These are phyloP conservation scores for Taxillus chinensis DNA, from an alignment of 164 flowering plant species.

Conservation along the genomic window DNA sequence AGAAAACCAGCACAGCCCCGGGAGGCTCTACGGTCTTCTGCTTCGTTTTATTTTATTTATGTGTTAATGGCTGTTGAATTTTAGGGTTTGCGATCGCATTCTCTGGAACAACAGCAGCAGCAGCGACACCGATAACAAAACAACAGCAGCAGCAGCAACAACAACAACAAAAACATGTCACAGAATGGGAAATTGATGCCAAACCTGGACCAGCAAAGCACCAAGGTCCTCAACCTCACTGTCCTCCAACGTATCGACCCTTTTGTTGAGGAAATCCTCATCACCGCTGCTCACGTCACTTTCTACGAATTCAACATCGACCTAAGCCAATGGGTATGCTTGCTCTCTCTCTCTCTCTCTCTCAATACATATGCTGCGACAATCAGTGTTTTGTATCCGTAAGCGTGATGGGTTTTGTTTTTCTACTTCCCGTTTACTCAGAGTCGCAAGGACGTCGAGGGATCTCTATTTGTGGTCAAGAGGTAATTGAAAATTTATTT, in stretches of 20 bases:
- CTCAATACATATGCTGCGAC: background rate
- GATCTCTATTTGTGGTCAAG: constrained; percentile 91
- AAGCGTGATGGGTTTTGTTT: background rate
- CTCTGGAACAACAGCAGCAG: too few species aligned
- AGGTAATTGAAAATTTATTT: constrained; percentile 33
- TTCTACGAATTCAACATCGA: constrained; percentile 88
- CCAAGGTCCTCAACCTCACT: constrained; percentile 78
- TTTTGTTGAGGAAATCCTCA: constrained; percentile 71
- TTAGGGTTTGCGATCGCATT: too few species aligned
- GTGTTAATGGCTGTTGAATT: too few species aligned
- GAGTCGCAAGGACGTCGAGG: constrained; percentile 98
- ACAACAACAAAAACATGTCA: constrained; percentile 25
- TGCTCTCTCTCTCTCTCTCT: background rate
- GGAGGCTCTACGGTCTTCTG: too few species aligned
- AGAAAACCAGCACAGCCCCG: too few species aligned
- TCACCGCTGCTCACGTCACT: constrained; percentile 90
- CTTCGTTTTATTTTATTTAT: too few species aligned
- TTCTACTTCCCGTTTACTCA: constrained; percentile 19
- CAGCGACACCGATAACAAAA: too few species aligned
- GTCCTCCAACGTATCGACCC: constrained; percentile 89
- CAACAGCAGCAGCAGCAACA: too few species aligned
- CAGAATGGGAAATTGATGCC: constrained; percentile 73
- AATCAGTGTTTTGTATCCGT: background rate
- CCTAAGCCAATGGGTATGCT: constrained; percentile 66
- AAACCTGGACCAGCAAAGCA: constrained; percentile 73